Percentiles rank a stretch among this genome's conserved stretches.
phyloP scores from a whole-genome alignment of 768 basidiomycete species.

The Pluteus cervinus region DNA sequence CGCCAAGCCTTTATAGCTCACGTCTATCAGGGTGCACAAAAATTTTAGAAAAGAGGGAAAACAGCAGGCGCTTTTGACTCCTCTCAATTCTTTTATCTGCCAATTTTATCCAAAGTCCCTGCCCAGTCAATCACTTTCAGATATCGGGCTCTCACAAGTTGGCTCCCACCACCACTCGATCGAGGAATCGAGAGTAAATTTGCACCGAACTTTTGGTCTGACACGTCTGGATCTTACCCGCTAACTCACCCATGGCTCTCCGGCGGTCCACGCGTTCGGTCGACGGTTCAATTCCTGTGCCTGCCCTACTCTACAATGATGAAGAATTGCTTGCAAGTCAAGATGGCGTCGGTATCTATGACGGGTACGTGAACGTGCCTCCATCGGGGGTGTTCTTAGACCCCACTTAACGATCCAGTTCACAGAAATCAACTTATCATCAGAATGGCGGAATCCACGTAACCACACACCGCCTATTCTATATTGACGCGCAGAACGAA shows the following conservation, averaged over 20 bases:
- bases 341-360: slow-evolving; percentile 84
- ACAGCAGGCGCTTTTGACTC: slow-evolving; percentile 3
- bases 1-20: too few species aligned
- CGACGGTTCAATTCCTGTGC: slow-evolving; percentile 75
- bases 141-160: slow-evolving; percentile 2
- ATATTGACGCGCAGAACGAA: slow-evolving; percentile 51
- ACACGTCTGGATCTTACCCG: slow-evolving; percentile 3
- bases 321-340: slow-evolving; percentile 73
- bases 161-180: slow-evolving; percentile 6
- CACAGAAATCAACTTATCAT: slow-evolving; percentile 76
- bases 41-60: too few species aligned
- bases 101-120: slow-evolving; percentile 1
- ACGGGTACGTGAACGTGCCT: slow-evolving; percentile 56
- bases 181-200: not conserved
- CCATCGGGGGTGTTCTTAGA: slow-evolving; percentile 8
- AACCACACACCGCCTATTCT: slow-evolving; percentile 84
- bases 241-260: slow-evolving; percentile 37
- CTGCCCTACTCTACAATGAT: slow-evolving; percentile 72
- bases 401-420: slow-evolving; percentile 41
- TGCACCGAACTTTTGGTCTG: slow-evolving; percentile 2
- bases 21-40: too few species aligned
- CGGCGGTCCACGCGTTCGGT: slow-evolving; percentile 49
- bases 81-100: too few species aligned
- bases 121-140: not conserved
- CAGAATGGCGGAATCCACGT: slow-evolving; percentile 69